These are phyloP conservation scores for Cryphonectria radicalis DNA, from an alignment of 2,329 filamentous ascomycete genomes.

Conservation along the genomic window DNA sequence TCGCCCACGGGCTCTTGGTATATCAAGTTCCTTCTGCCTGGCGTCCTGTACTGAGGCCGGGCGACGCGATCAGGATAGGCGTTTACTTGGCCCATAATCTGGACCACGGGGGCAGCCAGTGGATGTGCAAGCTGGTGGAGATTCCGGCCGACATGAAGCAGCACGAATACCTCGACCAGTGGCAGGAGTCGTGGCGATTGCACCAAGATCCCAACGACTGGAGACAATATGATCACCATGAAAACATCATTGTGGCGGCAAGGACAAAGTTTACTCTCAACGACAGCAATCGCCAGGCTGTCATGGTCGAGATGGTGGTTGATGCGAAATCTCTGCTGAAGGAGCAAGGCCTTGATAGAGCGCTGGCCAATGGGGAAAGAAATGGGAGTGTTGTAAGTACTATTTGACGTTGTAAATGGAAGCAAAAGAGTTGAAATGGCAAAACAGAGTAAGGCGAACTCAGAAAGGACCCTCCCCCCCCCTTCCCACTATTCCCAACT, in stretches of 20 bases:
- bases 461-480: too few relatives aligned
- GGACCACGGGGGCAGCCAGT: conserved; percentile 11
- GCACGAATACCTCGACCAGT: conserved; percentile 13
- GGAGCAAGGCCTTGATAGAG: conserved; percentile 10
- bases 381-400: neutral
- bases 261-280: conserved; percentile 25
- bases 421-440: neutral
- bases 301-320: conserved; percentile 32
- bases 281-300: conserved; percentile 14
- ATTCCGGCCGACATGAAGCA: neutral
- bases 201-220: conserved; percentile 5
- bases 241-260: conserved; percentile 26
- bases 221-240: conserved; percentile 23
- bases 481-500: too few relatives aligned
- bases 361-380: neutral
- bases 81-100: conserved; percentile 24
- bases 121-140: conserved; percentile 21
- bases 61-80: neutral
- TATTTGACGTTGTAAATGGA: neutral
- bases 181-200: conserved; percentile 11
- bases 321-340: conserved; percentile 25
- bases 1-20: conserved; percentile 25
- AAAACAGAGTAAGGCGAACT: too few relatives aligned
- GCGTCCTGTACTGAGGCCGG: neutral
- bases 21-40: conserved; percentile 10